Conservation (phyloP, 257 asterid species). For the Buddleja alternifolia region DNA sequence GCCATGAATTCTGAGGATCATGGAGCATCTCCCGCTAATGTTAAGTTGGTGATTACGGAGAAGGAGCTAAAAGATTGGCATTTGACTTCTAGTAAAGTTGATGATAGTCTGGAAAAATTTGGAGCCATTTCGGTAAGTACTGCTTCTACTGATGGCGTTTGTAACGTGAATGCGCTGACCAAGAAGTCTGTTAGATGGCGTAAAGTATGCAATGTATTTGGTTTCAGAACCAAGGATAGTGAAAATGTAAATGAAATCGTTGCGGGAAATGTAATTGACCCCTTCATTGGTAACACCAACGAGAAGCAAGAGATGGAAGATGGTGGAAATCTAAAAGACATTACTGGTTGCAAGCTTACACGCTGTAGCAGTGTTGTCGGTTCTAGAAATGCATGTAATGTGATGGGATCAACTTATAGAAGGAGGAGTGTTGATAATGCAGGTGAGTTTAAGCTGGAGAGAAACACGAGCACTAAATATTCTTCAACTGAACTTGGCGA, state of each 20-base stretch:
- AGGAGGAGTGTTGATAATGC: slow-evolving; percentile 58
- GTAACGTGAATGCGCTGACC: slow-evolving; percentile 34
- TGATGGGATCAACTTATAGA: slow-evolving; percentile 42
- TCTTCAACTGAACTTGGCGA: slow-evolving; percentile 46
- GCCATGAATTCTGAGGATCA: slow-evolving; percentile 51
- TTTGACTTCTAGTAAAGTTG: slow-evolving; percentile 53
- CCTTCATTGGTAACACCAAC: slow-evolving; percentile 28
- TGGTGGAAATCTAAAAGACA: slow-evolving; percentile 34
- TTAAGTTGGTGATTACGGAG: slow-evolving; percentile 85
- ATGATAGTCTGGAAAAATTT: slow-evolving; percentile 41
- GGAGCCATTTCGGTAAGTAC: slow-evolving; percentile 36
- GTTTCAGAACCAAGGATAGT: slow-evolving; percentile 51
- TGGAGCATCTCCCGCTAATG: slow-evolving; percentile 61
- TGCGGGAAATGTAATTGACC: slow-evolving; percentile 36
- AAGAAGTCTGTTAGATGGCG: slow-evolving; percentile 71
- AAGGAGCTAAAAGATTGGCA: slow-evolving; percentile 88
- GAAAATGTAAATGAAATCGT: slow-evolving; percentile 41
- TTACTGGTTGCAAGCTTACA: slow-evolving; percentile 51
- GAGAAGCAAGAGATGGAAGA: slow-evolving; percentile 46
- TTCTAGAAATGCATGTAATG: slow-evolving; percentile 60
- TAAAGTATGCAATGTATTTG: slow-evolving; percentile 63
- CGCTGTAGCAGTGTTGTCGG: slow-evolving; percentile 65
- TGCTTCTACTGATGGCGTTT: slow-evolving; percentile 36
- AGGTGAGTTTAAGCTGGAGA: slow-evolving; percentile 49
- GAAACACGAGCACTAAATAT: slow-evolving; percentile 43